Percentiles rank a stretch among this genome's conserved stretches.
These are phyloP conservation scores for Pseudocohnilembus persalinus DNA, from an alignment of 169 alveolate species.

Conservation along the genomic window DNA sequence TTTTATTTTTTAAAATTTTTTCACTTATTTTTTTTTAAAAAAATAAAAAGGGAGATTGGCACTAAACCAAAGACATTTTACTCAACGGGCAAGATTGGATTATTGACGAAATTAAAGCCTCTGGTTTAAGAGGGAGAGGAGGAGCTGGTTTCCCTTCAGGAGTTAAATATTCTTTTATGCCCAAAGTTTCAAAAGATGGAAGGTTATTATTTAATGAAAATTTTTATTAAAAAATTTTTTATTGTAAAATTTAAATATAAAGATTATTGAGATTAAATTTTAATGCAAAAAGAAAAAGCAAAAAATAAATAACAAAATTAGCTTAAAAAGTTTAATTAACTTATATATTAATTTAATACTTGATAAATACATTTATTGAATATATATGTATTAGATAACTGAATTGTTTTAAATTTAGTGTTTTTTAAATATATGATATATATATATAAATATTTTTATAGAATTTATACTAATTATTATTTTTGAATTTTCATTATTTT, in stretches of 20 bases:
- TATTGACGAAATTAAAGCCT: slow-evolving; percentile 73
- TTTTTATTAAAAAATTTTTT: not conserved
- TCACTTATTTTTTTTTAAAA: not conserved
- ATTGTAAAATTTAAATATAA: too few species aligned
- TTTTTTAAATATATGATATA: too few species aligned
- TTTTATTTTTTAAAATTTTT: not conserved
- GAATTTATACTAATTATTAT: too few species aligned
- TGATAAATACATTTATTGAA: too few species aligned
- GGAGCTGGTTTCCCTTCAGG: slow-evolving; percentile 87
- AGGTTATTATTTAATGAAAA: slow-evolving; percentile 28
- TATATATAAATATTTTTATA: too few species aligned
- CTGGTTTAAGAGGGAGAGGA: slow-evolving; percentile 85
- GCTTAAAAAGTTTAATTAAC: not conserved
- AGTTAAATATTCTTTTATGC: slow-evolving; percentile 82
- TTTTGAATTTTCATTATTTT: too few species aligned
- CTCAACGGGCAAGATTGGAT: slow-evolving; percentile 81
- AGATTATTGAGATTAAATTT: too few species aligned
- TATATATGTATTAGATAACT: too few species aligned
- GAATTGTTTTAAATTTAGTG: too few species aligned
- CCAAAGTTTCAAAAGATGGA: slow-evolving; percentile 76
- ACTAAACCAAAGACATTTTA: slow-evolving; percentile 77
- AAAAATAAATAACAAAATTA: not conserved
- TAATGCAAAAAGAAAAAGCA: too few species aligned
- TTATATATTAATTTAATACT: too few species aligned
- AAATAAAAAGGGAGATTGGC: slow-evolving; percentile 75